phyloP scores from a whole-genome alignment of 192 early-diverging fungal species.

The Umbelopsis sp. region DNA sequence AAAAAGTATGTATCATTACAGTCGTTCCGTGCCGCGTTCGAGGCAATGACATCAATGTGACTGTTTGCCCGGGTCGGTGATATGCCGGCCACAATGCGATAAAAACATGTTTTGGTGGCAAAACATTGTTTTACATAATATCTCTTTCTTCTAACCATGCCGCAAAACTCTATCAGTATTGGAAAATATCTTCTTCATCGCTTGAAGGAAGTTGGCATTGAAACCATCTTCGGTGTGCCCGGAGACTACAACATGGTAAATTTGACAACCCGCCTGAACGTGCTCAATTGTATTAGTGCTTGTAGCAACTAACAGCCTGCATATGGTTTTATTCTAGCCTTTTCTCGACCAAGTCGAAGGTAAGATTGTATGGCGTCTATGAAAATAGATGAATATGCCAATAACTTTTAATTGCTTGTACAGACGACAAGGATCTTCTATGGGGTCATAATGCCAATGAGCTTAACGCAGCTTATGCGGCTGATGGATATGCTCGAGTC shows the following conservation, averaged over 20 bases:
- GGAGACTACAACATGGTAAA: slow-evolving; percentile 51
- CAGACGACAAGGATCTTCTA: slow-evolving; percentile 41
- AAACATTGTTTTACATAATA: not conserved
- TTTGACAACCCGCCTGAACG: slow-evolving; percentile 23
- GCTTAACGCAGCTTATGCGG: slow-evolving; percentile 48
- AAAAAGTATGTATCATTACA: not conserved
- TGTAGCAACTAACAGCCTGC: not conserved
- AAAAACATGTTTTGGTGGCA: no score
- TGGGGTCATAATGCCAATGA: slow-evolving; percentile 54
- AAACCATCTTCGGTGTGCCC: slow-evolving; percentile 49
- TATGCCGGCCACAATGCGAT: no score
- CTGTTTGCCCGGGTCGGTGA: no score
- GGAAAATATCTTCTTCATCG: slow-evolving; percentile 44
- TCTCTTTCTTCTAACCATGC: not conserved
- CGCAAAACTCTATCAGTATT: slow-evolving; percentile 29
- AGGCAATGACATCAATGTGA: no score
- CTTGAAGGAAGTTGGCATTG: slow-evolving; percentile 47
- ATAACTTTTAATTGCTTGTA: not conserved
- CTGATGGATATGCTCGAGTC: slow-evolving; percentile 54
- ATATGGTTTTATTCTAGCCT: not conserved
- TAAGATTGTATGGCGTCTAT: not conserved
- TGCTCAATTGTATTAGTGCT: not conserved
- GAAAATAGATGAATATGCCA: not conserved
- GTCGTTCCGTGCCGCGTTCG: no score
- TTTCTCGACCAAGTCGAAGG: slow-evolving; percentile 34